Conservation (phyloP, 2,329 filamentous ascomycete species). For the Aspergillus aculeatinus region DNA sequence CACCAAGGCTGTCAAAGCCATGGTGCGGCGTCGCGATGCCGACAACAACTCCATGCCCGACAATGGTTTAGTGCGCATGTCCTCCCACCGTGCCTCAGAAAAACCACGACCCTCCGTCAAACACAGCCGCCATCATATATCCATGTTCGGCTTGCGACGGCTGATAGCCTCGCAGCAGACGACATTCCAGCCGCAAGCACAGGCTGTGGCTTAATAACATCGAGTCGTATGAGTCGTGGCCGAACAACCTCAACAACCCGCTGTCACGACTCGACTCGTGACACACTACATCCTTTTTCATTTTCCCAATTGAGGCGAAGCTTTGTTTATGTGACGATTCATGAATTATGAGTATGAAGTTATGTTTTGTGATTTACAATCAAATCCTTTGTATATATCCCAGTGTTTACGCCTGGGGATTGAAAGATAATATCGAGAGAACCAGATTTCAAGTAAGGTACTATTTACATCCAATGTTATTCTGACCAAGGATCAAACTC, state of each 20-base stretch:
- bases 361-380: not conserved
- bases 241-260: not conserved
- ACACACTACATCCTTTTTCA: not conserved
- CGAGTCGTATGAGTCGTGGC: not conserved
- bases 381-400: not conserved
- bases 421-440: too few species aligned
- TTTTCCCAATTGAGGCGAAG: not conserved
- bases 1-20: conserved; percentile 13
- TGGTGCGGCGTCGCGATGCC: conserved; percentile 8
- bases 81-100: not conserved
- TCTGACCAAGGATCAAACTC: too few species aligned
- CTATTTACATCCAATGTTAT: too few species aligned
- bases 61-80: not conserved
- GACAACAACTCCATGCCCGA: not conserved
- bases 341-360: not conserved
- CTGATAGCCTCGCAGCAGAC: not conserved
- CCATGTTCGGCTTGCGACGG: not conserved
- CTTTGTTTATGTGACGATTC: not conserved
- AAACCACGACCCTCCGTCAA: not conserved
- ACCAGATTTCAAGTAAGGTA: too few species aligned
- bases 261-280: too few species aligned
- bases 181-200: not conserved
- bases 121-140: not conserved
- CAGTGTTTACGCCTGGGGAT: too few species aligned
- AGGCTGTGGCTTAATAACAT: not conserved